Conservation (phyloP, 1,139 yeast species). For the Nematodospora anomalae region DNA sequence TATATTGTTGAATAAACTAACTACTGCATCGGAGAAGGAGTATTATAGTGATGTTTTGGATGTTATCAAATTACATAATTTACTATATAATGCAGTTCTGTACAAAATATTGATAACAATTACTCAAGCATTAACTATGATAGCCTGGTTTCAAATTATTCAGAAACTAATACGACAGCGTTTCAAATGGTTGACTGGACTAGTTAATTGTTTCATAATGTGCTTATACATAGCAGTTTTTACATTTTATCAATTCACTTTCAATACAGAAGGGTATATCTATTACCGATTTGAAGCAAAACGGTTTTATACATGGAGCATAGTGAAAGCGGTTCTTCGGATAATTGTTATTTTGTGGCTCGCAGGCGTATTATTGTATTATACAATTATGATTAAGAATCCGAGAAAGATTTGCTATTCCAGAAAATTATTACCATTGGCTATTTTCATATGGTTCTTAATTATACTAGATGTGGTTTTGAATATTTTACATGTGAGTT, state of each 20-base stretch:
- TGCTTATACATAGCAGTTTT: constrained; percentile 21
- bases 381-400: constrained; percentile 29
- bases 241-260: constrained; percentile 18
- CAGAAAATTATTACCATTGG: constrained; percentile 40
- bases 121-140: constrained; percentile 33
- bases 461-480: constrained; percentile 31
- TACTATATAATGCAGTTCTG: constrained; percentile 28
- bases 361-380: constrained; percentile 26
- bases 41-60: constrained; percentile 40
- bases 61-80: constrained; percentile 31
- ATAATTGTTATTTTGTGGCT: constrained; percentile 30
- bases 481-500: constrained; percentile 27
- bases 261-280: constrained; percentile 11
- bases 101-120: constrained; percentile 32
- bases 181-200: constrained; percentile 21
- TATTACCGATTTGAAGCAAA: background rate
- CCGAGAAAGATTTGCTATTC: constrained; percentile 38
- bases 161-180: constrained; percentile 23
- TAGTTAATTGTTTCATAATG: constrained; percentile 21
- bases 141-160: constrained; percentile 44
- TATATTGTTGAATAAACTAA: constrained; percentile 37
- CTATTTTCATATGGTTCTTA: constrained; percentile 37
- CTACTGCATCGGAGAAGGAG: constrained; percentile 33
- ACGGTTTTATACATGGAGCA: constrained; percentile 21
- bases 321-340: constrained; percentile 24